Conservation (phyloP, 2,329 filamentous ascomycete genomes). For the Aspergillus luchuensis region DNA sequence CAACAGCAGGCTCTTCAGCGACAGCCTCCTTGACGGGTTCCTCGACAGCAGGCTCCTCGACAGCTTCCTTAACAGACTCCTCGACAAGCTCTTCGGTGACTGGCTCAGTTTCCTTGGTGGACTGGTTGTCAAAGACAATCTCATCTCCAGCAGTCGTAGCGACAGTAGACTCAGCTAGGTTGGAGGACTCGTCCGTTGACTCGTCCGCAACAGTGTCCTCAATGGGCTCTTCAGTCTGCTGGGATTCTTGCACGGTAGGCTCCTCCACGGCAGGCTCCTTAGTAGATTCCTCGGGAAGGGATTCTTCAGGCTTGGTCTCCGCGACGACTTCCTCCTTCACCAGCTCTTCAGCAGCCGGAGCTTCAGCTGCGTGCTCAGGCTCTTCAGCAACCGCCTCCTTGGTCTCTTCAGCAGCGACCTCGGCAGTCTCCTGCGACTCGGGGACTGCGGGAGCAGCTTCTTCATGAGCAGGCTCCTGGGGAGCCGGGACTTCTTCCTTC, state of each 20-base stretch:
- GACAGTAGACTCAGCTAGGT: not conserved
- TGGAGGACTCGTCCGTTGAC: not conserved
- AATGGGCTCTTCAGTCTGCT: not conserved
- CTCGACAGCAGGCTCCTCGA: not conserved
- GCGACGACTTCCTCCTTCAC: not conserved
- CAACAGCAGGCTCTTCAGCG: not conserved
- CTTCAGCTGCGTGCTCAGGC: not conserved
- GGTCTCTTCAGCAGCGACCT: conserved; percentile 1
- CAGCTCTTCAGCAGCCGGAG: not conserved
- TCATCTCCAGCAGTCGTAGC: not conserved
- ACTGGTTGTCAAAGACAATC: not conserved
- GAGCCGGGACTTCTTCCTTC: not conserved
- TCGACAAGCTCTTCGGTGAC: conserved; percentile 8
- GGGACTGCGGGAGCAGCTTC: not conserved
- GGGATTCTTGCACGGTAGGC: not conserved
- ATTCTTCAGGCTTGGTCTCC: conserved; percentile 4
- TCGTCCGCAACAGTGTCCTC: not conserved
- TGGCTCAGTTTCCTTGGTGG: not conserved
- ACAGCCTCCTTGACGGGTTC: not conserved
- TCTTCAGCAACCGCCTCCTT: conserved; percentile 6
- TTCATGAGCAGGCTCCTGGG: conserved; percentile 2
- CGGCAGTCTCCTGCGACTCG: not conserved
- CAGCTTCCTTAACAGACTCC: conserved; percentile 5
- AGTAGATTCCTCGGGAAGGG: not conserved
- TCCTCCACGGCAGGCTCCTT: not conserved